These are phyloP conservation scores for Chlamydomonas sphaeroides DNA, from an alignment of 139 green algal species.

Conservation along the genomic window DNA sequence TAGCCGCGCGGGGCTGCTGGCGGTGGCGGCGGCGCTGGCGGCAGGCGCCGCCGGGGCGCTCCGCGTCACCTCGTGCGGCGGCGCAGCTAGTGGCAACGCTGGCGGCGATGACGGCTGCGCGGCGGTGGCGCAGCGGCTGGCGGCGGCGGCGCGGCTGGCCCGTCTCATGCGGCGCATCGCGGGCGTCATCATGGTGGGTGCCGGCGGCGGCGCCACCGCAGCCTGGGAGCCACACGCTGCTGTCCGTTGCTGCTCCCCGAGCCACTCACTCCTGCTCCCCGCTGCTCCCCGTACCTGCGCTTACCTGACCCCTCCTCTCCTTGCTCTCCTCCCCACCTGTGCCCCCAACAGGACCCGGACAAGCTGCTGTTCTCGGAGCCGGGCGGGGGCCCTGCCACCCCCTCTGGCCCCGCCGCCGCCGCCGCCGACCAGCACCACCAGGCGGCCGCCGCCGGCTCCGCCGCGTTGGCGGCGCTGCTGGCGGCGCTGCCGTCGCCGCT, in stretches of 20 bases:
- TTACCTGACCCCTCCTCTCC: too few relatives aligned
- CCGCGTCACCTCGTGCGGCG: neutral
- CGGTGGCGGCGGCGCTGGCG: neutral
- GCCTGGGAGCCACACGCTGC: too few relatives aligned
- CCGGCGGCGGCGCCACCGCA: too few relatives aligned
- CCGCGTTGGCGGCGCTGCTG: neutral
- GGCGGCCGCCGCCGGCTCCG: neutral
- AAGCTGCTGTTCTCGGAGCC: conserved; percentile 16
- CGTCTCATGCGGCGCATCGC: conserved; percentile 1
- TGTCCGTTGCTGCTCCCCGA: too few relatives aligned
- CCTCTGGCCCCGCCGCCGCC: neutral
- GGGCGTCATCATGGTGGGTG: too few relatives aligned
- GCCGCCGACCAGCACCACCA: conserved; percentile 2
- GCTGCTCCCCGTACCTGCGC: too few relatives aligned
- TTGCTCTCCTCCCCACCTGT: too few relatives aligned
- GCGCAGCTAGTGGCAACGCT: too few relatives aligned
- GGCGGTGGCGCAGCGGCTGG: neutral
- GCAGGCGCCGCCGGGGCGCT: neutral
- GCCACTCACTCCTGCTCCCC: too few relatives aligned
- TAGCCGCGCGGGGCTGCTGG: conserved; percentile 7
- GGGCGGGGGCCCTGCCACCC: neutral
- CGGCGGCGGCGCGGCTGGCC: conserved; percentile 1
- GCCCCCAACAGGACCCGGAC: conserved; percentile 2
- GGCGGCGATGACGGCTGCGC: too few relatives aligned
- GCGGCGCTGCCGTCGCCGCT: too few relatives aligned